Conservation (phyloP, 495 filamentous ascomycete species). For the Xylaria intraflava region DNA sequence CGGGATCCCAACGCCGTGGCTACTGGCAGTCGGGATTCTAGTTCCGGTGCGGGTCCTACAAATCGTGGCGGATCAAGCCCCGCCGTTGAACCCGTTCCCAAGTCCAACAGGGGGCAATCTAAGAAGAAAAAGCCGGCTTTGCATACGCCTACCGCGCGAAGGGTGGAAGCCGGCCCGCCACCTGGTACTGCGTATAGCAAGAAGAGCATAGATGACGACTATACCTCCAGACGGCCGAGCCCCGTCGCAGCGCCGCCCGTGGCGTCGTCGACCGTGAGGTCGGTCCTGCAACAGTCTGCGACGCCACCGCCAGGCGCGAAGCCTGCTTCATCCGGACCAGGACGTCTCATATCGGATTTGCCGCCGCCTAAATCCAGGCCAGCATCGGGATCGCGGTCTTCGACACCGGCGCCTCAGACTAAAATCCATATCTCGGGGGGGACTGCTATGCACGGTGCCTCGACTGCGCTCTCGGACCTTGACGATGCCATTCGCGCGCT, state of each 20-base stretch:
- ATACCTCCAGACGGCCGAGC: slow-evolving; percentile 30
- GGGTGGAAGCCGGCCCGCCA: slow-evolving; percentile 39
- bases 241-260: slow-evolving; percentile 27
- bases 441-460: slow-evolving; percentile 67
- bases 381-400: slow-evolving; percentile 46
- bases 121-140: slow-evolving; percentile 57
- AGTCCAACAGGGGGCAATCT: slow-evolving; percentile 14
- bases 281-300: slow-evolving; percentile 13
- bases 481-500: slow-evolving; percentile 87
- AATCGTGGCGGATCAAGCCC: slow-evolving; percentile 7
- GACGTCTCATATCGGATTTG: slow-evolving; percentile 72
- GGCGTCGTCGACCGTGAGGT: slow-evolving; percentile 32
- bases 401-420: slow-evolving; percentile 47
- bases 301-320: slow-evolving; percentile 40
- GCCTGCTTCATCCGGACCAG: slow-evolving; percentile 61
- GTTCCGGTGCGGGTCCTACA: neutral
- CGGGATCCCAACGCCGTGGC: slow-evolving; percentile 32
- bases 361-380: slow-evolving; percentile 57
- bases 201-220: slow-evolving; percentile 35
- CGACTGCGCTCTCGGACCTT: slow-evolving; percentile 71
- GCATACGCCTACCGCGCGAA: slow-evolving; percentile 59
- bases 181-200: slow-evolving; percentile 37
- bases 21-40: neutral
- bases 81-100: slow-evolving; percentile 28
- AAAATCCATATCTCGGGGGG: slow-evolving; percentile 66